Conservation (phyloP, 257 asterid genomes). For the Marsdenia floribunda region DNA sequence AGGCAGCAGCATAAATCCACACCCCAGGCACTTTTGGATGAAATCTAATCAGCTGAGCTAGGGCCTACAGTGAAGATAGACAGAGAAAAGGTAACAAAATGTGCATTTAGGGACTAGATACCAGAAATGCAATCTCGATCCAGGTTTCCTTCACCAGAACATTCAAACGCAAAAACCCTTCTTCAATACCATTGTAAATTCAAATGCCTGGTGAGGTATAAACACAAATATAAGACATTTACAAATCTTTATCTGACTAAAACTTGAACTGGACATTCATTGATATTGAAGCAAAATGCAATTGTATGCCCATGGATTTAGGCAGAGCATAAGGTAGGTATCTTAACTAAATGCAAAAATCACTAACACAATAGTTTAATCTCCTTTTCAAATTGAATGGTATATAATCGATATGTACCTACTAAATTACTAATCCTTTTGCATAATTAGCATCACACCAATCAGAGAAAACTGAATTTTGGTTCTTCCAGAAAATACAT, state of each 20-base stretch:
- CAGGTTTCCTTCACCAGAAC: neutral
- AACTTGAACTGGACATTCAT: too few relatives aligned
- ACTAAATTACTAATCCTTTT: neutral
- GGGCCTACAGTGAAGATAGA: conserved; percentile 39
- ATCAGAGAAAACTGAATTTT: neutral
- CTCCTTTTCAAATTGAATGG: neutral
- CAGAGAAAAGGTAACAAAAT: neutral
- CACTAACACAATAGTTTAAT: neutral
- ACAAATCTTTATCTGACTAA: neutral
- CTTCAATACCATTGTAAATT: neutral
- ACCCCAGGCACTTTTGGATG: conserved; percentile 92
- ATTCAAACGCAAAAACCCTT: neutral
- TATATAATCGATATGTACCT: neutral
- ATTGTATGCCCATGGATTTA: neutral
- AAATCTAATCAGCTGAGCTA: conserved; percentile 74
- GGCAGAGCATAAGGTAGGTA: neutral
- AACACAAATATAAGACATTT: neutral
- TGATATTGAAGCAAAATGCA: neutral
- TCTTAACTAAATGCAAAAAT: neutral
- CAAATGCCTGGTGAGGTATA: neutral
- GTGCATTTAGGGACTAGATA: neutral
- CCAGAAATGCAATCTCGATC: neutral
- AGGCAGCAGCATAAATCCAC: conserved; percentile 96
- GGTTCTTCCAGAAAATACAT: neutral
- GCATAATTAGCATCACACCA: neutral